Conservation (phyloP, 192 early-diverging fungal genomes). For the Backusella morwellensis region DNA sequence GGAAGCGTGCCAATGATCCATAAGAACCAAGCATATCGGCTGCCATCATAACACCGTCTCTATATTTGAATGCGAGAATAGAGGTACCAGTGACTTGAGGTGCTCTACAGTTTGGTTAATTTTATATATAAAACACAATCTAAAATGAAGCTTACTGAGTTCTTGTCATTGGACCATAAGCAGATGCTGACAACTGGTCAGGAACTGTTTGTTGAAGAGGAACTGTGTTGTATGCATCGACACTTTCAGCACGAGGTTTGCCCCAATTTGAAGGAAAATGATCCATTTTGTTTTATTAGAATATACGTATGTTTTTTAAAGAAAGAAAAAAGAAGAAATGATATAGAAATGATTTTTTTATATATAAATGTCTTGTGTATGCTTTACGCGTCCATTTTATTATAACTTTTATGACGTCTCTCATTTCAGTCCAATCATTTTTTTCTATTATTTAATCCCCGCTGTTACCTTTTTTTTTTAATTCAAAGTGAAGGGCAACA, state of each 20-base stretch:
- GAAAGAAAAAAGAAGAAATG: background rate
- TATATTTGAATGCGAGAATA: constrained; percentile 92
- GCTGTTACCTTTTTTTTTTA: no score
- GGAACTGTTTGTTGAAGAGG: constrained; percentile 51
- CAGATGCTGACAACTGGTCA: constrained; percentile 43
- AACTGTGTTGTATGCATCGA: constrained; percentile 53
- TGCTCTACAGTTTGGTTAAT: constrained; percentile 37
- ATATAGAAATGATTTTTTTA: background rate
- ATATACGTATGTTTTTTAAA: background rate
- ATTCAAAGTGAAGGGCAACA: background rate
- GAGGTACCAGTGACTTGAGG: constrained; percentile 95
- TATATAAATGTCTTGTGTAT: background rate
- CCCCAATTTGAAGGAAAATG: constrained; percentile 79
- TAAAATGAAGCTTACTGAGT: constrained; percentile 47
- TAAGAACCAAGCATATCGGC: constrained; percentile 94
- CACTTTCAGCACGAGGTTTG: constrained; percentile 61
- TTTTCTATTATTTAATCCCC: background rate
- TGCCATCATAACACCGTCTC: constrained; percentile 96
- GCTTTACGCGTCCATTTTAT: constrained; percentile 8
- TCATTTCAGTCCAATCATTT: constrained; percentile 1
- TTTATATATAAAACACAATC: background rate
- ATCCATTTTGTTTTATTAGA: constrained; percentile 50
- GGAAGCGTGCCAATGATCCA: constrained; percentile 90
- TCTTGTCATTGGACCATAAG: constrained; percentile 50
- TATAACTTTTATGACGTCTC: constrained; percentile 3